Percentiles rank a stretch among this genome's conserved stretches.
Conservation (phyloP, 2,329 filamentous ascomycete genomes). For the Apiospora malaysiana region DNA sequence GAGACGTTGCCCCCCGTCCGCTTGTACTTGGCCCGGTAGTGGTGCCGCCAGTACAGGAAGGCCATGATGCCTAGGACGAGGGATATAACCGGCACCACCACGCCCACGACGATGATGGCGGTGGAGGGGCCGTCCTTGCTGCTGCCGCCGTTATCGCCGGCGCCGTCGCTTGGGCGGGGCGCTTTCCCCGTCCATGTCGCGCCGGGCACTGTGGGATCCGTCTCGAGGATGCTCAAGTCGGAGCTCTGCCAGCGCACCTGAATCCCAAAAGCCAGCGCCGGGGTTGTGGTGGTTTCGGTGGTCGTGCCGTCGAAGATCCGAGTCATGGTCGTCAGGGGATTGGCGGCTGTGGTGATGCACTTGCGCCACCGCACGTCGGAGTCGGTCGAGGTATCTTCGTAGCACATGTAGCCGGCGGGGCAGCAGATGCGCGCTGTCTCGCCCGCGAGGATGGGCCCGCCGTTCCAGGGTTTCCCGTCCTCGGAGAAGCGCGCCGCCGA, state of each 20-base stretch:
- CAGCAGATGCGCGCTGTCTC: constrained; percentile 20
- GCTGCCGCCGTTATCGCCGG: neutral
- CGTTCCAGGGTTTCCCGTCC: neutral
- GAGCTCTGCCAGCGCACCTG: constrained; percentile 32
- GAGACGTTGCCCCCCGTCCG: neutral
- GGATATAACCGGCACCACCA: neutral
- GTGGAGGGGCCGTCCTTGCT: neutral
- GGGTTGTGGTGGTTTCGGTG: neutral
- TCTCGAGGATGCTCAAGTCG: constrained; percentile 29
- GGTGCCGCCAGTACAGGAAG: constrained; percentile 18
- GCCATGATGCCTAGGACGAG: constrained; percentile 13
- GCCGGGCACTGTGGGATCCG: constrained; percentile 31
- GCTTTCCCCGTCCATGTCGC: constrained; percentile 24
- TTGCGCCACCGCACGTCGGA: neutral
- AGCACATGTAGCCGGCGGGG: neutral
- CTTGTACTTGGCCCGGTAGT: constrained; percentile 19
- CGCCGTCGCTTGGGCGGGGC: neutral
- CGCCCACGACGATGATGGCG: neutral
- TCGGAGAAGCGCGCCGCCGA: neutral
- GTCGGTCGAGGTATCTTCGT: neutral
- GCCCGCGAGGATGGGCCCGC: neutral
- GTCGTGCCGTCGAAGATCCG: neutral
- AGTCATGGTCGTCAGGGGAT: neutral
- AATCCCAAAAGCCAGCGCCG: constrained; percentile 27
- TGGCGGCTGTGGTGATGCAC: neutral